Conservation (phyloP, 306 rosid genomes). For the Lotus japonicus region DNA sequence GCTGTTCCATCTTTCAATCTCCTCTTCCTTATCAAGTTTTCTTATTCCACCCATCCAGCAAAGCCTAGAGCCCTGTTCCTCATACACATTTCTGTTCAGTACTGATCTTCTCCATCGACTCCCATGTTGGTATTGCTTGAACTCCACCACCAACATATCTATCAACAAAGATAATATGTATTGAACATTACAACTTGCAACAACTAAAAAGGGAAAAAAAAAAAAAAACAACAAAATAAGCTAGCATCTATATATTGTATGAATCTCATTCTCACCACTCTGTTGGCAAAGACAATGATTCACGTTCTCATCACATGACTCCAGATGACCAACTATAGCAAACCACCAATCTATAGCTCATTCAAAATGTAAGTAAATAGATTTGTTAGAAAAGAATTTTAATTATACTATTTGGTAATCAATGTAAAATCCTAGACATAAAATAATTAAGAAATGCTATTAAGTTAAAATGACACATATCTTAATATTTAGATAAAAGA, state of each 20-base stretch:
- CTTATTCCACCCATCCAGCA: conserved; percentile 17
- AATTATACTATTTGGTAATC: neutral
- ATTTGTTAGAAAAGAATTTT: neutral
- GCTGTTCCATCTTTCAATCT: conserved; percentile 17
- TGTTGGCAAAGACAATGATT: conserved; percentile 40
- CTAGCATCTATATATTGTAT: too few relatives aligned
- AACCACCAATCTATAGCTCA: conserved; percentile 51
- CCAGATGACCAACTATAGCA: conserved; percentile 49
- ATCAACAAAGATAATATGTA: neutral
- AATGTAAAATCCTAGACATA: neutral
- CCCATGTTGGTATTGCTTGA: conserved; percentile 10
- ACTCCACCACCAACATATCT: conserved; percentile 18
- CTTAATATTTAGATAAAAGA: neutral
- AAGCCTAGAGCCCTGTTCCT: neutral
- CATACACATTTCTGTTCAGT: conserved; percentile 26
- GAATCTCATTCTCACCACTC: conserved; percentile 40
- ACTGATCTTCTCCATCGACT: conserved; percentile 34
- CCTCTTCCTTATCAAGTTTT: conserved; percentile 12
- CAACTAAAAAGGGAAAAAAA: neutral
- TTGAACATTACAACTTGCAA: neutral
- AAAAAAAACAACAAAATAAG: neutral
- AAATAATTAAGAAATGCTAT: neutral
- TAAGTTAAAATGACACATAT: neutral
- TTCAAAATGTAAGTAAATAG: neutral
- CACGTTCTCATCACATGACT: conserved; percentile 31